Conservation (phyloP, 2,329 filamentous ascomycete genomes). For the Colletotrichum brevisporum region DNA sequence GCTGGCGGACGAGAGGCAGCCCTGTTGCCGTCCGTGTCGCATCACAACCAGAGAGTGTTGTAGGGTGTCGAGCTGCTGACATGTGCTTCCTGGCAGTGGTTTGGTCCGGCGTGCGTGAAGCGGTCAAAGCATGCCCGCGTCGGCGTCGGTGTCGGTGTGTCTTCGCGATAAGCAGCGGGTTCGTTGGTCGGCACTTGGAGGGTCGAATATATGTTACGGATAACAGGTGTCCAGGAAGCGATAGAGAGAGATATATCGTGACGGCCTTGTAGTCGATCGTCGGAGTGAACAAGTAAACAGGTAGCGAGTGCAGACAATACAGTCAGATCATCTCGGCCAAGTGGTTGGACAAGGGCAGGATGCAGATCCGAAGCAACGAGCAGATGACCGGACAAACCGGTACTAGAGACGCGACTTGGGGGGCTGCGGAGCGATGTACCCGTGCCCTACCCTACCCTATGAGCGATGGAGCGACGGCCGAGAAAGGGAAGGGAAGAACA, state of each 20-base stretch:
- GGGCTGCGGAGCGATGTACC: slow-evolving; percentile 14
- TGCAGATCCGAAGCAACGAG: slow-evolving; percentile 28
- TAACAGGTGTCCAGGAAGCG: background rate
- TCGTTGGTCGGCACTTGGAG: background rate
- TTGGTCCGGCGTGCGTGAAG: slow-evolving; percentile 3
- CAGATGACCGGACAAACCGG: slow-evolving; percentile 36
- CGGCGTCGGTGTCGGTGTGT: slow-evolving; percentile 9
- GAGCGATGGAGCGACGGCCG: slow-evolving; percentile 8
- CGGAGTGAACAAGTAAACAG: background rate
- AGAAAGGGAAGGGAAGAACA: slow-evolving; percentile 36
- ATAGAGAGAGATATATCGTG: background rate
- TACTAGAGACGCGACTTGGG: slow-evolving; percentile 11
- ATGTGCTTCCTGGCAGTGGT: slow-evolving; percentile 31
- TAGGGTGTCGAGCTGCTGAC: slow-evolving; percentile 25
- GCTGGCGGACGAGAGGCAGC: slow-evolving; percentile 25
- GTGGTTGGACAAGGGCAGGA: slow-evolving; percentile 20
- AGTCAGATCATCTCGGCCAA: slow-evolving; percentile 19
- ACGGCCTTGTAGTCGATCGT: background rate
- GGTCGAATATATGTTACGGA: background rate
- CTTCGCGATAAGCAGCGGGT: slow-evolving; percentile 19
- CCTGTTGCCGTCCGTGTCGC: slow-evolving; percentile 33
- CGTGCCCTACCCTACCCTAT: background rate
- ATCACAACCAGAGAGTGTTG: slow-evolving; percentile 31
- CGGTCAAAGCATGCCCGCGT: slow-evolving; percentile 34
- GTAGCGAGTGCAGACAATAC: background rate